Percentiles rank a stretch among this genome's conserved stretches.
Conservation (phyloP, 78 protist species). For the Dictyostelium capitatum region DNA sequence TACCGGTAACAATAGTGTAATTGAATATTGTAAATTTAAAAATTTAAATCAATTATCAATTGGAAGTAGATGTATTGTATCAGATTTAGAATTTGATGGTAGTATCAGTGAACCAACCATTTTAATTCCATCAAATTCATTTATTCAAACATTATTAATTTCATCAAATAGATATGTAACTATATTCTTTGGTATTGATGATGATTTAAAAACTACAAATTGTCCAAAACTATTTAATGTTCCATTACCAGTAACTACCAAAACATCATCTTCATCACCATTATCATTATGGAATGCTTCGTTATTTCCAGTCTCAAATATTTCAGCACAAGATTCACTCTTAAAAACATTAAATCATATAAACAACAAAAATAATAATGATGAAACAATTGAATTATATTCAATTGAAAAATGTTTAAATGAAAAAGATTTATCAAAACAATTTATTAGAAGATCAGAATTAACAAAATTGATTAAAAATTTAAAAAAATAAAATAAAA, state of each 20-base stretch:
- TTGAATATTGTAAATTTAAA: constrained; percentile 51
- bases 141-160: constrained; percentile 42
- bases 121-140: constrained; percentile 38
- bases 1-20: constrained; percentile 8
- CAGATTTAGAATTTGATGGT: constrained; percentile 32
- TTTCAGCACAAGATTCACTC: constrained; percentile 21
- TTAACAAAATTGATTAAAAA: constrained; percentile 30
- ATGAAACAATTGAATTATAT: neutral
- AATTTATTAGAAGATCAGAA: constrained; percentile 13
- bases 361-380: neutral
- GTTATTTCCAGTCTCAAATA: constrained; percentile 35
- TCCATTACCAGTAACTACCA: neutral
- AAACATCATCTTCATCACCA: too few relatives aligned
- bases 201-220: constrained; percentile 20
- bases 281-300: constrained; percentile 53
- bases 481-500: neutral
- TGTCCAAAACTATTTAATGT: constrained; percentile 14
- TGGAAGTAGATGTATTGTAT: constrained; percentile 54
- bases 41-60: neutral
- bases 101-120: neutral
- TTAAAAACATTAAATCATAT: neutral
- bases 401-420: constrained; percentile 46
- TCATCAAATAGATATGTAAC: constrained; percentile 36
- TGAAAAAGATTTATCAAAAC: constrained; percentile 46
- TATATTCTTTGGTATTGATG: constrained; percentile 58